Conservation (phyloP, 805 yeast genomes). For the Candida awuae region DNA sequence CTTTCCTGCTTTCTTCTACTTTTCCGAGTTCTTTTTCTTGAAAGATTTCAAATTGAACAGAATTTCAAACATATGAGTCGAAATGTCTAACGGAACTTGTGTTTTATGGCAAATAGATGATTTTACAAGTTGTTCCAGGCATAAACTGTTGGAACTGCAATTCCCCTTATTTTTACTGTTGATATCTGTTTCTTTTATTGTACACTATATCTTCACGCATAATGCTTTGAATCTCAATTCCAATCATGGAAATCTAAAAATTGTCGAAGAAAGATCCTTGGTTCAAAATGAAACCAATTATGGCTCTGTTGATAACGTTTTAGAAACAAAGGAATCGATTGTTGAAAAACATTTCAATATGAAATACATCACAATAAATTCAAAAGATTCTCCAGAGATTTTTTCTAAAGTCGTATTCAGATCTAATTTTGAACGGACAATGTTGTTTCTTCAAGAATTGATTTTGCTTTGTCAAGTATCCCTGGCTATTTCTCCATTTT, state of each 20-base stretch:
- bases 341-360: conserved; percentile 58
- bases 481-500: conserved; percentile 29
- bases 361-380: conserved; percentile 42
- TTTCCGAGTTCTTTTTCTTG: no score
- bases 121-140: conserved; percentile 40
- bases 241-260: background rate
- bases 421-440: conserved; percentile 42
- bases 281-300: background rate
- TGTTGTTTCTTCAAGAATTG: conserved; percentile 41
- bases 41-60: no score
- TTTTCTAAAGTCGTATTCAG: conserved; percentile 47
- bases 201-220: conserved; percentile 2
- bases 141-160: conserved; percentile 26
- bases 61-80: no score
- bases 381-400: conserved; percentile 55
- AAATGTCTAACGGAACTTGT: conserved; percentile 13
- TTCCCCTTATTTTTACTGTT: conserved; percentile 26
- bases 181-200: conserved; percentile 24
- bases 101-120: conserved; percentile 33
- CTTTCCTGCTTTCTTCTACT: no score
- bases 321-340: background rate
- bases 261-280: background rate
- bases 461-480: conserved; percentile 33
- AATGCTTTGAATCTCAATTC: background rate
- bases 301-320: background rate